Evolutionary conservation across 2,329 filamentous ascomycete species (phyloP).

Genomic region (Beauveria varroae): DNA sequence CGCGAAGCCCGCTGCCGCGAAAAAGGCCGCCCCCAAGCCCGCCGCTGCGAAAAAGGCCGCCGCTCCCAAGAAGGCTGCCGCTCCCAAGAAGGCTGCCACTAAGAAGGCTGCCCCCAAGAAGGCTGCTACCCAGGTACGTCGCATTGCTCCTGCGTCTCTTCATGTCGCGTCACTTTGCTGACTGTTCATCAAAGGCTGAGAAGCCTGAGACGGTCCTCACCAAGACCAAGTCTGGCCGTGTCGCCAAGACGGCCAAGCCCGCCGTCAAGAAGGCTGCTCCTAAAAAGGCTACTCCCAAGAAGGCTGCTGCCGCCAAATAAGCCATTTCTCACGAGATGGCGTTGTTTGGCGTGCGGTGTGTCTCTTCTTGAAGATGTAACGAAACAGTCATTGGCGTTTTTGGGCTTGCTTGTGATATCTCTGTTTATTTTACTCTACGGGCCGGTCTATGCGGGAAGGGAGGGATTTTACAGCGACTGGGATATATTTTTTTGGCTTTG

Average conservation of each 20-base stretch:
- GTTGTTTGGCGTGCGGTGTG: background rate
- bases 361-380: slow-evolving; percentile 10
- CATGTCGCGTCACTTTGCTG: background rate
- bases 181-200: slow-evolving; percentile 36
- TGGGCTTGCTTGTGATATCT: slow-evolving; percentile 1
- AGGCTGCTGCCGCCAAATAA: slow-evolving; percentile 34
- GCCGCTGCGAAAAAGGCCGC: slow-evolving; percentile 23
- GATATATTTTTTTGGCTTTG: background rate
- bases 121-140: slow-evolving; percentile 2
- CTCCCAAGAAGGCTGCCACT: slow-evolving; percentile 35
- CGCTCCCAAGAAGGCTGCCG: slow-evolving; percentile 39
- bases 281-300: slow-evolving; percentile 37
- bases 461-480: slow-evolving; percentile 1
- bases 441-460: background rate
- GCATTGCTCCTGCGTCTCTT: background rate
- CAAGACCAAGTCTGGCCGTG: slow-evolving; percentile 82
- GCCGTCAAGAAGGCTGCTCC: slow-evolving; percentile 41
- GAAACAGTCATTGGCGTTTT: slow-evolving; percentile 24
- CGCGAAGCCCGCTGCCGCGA: slow-evolving; percentile 24
- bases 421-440: slow-evolving; percentile 2
- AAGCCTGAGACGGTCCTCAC: slow-evolving; percentile 58
- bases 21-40: slow-evolving; percentile 23
- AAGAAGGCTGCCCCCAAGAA: slow-evolving; percentile 43
- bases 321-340: slow-evolving; percentile 12
- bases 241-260: slow-evolving; percentile 58